Evolutionary conservation across 2,329 filamentous ascomycete species (phyloP), one percentile per base, ranked within the genome.

Genomic region (Aspergillus sp.): DNA sequence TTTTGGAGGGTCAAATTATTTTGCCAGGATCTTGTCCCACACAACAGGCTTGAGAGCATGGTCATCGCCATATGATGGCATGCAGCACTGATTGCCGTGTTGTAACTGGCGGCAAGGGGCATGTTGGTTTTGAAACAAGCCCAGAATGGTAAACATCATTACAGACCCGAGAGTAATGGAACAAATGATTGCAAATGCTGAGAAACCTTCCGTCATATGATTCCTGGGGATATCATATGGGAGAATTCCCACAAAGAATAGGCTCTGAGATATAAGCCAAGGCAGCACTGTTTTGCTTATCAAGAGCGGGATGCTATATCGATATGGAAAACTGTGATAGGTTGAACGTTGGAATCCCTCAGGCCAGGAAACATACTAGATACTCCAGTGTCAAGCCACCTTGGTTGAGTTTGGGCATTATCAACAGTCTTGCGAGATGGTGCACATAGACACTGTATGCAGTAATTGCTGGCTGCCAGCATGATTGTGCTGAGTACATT

Each of bases 371-470:
- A 76, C 74, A 60, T 6, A 46, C 60, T 66, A 1, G 58, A 58
- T 1, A 73, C 54, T 0, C 77, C 75, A 32, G 77, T 70, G 32
- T 74, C 69, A 1, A 78, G 58, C 68, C 69, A 74, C 22, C 54
- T 59, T 2, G 64, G 59, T 41, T 56, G 50, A 0, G 51, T 48
- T 60, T 82, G 78, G 0, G 73, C 74, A 6, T 50, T 52, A 44
- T 81, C 71, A 7, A 80, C 57, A 22, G 80, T 75, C 7, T 57
- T 49, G 23, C 78, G 60, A 0, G 72, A 79, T 0, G 78, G 78
- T 1, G 77, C 70, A 13, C 63, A 69, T 2, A 81, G 59, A n/a
- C 72, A 65, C 50, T 81, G 78, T 73, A 79, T 78, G 46, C 67
- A 71, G 49, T 76, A 77, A 53, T 78, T 78, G 42, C 71, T 74